These are phyloP conservation scores for Candida lessepsii DNA, from an alignment of 805 yeast species.

Conservation along the genomic window DNA sequence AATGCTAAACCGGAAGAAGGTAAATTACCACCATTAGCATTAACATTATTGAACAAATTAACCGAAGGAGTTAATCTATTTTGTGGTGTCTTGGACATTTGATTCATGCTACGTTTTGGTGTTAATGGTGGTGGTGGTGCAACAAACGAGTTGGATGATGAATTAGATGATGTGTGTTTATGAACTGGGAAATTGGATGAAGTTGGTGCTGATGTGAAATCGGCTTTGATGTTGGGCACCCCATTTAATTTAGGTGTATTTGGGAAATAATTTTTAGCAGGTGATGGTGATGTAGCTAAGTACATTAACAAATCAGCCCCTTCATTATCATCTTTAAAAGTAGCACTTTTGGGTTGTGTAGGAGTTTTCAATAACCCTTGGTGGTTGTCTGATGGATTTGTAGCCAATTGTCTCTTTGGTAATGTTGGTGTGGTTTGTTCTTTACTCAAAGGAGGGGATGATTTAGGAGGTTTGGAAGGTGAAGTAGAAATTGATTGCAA, in stretches of 20 bases:
- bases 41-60: conserved; percentile 27
- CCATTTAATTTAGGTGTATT: conserved; percentile 27
- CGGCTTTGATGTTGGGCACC: background rate
- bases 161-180: conserved; percentile 15
- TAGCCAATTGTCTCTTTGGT: conserved; percentile 22
- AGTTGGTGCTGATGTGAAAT: conserved; percentile 22
- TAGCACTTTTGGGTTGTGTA: conserved; percentile 28
- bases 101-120: conserved; percentile 34
- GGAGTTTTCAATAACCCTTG: conserved; percentile 33
- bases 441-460: conserved; percentile 26
- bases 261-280: conserved; percentile 42
- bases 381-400: background rate
- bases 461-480: conserved; percentile 31
- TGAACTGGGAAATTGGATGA: conserved; percentile 19
- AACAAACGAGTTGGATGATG: conserved; percentile 24
- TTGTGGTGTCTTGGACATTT: conserved; percentile 36
- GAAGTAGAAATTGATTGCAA: conserved; percentile 32
- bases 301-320: conserved; percentile 83
- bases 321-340: conserved; percentile 45
- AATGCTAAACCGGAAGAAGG: conserved; percentile 46
- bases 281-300: conserved; percentile 81
- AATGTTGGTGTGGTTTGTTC: conserved; percentile 32
- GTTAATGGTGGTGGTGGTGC: conserved; percentile 46
- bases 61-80: conserved; percentile 42
- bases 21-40: conserved; percentile 23